phyloP scores from a whole-genome alignment of 2,329 filamentous ascomycete species.

The Cercospora canescens region DNA sequence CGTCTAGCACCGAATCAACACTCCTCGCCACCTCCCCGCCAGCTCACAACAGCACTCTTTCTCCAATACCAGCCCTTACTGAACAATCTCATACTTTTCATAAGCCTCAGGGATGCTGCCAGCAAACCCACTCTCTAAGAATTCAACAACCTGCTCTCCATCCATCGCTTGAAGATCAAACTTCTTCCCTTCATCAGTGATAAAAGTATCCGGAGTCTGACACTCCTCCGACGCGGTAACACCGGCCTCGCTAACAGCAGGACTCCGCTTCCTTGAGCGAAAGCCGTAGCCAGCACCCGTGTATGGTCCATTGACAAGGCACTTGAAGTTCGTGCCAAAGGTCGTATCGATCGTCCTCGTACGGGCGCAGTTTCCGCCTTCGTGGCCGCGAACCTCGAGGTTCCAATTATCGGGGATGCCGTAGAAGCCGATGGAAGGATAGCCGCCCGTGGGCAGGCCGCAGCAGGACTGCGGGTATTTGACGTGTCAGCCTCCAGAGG shows the following conservation, averaged over 20 bases:
- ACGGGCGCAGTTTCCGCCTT: not conserved
- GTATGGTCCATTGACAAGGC: not conserved
- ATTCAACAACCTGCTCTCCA: not conserved
- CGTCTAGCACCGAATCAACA: not conserved
- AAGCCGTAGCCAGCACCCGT: not conserved
- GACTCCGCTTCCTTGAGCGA: not conserved
- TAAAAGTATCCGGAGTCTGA: not conserved
- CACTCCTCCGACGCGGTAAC: not conserved
- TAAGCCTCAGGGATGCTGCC: not conserved
- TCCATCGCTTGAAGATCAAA: not conserved
- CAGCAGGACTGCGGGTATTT: not conserved
- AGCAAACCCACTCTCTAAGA: not conserved
- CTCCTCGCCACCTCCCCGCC: not conserved
- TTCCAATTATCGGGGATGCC: not conserved
- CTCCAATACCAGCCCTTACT: not conserved
- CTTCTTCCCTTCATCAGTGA: not conserved
- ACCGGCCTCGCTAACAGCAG: not conserved
- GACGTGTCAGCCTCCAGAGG: not conserved
- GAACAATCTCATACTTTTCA: not conserved
- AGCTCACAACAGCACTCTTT: not conserved
- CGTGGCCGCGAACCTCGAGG: constrained; percentile 1
- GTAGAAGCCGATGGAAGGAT: not conserved
- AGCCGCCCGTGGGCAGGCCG: not conserved
- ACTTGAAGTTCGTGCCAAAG: not conserved
- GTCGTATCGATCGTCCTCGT: not conserved